Evolutionary conservation across 306 rosid genomes (phyloP).

Genomic region (Senna siamea): DNA sequence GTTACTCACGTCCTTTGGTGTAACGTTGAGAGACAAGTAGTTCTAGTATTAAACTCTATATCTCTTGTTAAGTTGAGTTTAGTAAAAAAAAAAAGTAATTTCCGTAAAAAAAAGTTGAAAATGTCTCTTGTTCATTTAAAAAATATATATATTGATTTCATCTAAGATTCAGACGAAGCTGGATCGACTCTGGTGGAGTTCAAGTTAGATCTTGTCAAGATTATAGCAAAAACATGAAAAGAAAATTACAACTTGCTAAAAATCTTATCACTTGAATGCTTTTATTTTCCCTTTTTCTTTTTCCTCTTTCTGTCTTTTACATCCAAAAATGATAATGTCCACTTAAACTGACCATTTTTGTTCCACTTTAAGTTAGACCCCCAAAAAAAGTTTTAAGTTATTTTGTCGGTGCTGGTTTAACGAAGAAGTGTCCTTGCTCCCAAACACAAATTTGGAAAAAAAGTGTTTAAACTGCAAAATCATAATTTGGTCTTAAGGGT

Average conservation of each 20-base stretch:
- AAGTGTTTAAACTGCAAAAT: neutral
- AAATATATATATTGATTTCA: neutral
- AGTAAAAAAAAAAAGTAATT: too few species aligned
- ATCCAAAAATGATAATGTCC: neutral
- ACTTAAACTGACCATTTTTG: neutral
- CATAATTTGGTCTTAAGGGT: neutral
- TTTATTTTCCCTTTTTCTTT: neutral
- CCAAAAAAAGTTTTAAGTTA: neutral
- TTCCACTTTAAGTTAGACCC: neutral
- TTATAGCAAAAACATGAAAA: neutral
- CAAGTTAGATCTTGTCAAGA: too few species aligned
- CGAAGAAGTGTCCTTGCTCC: neutral
- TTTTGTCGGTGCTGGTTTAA: conserved; percentile 17
- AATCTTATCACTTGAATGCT: neutral
- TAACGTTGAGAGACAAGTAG: neutral
- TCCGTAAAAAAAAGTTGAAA: too few species aligned
- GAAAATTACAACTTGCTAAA: neutral
- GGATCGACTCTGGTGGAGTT: neutral
- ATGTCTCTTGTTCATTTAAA: too few species aligned
- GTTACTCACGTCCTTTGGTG: neutral
- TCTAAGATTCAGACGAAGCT: neutral
- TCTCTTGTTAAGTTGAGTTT: too few species aligned
- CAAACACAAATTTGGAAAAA: neutral
- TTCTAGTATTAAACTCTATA: too few species aligned
- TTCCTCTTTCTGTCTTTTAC: neutral